Base-by-base conservation (phyloP, 257 asterid genomes). In the Osmanthus fragrans region DNA sequence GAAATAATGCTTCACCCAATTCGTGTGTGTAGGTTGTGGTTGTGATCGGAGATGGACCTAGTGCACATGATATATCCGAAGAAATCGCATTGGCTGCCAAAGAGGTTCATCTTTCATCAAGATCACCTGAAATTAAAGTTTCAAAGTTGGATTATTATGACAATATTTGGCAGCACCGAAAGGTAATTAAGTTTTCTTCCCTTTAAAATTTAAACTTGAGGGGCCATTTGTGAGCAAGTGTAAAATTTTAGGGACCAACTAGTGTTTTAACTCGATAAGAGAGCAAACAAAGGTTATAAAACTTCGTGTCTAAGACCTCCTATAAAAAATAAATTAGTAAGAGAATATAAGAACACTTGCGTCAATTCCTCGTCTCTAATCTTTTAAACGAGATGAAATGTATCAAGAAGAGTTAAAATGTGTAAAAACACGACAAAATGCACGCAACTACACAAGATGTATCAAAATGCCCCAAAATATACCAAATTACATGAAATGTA, bases 61-160 rank as follows among this genome's bases (percentile, higher is more conserved):
- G 96, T 49, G 96, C 90, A 2, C 45, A 2, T 4, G 96, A 90
- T 74, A 88, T 92, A 1, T 86, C 88, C 33, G 9, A 16, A 15
- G 94, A 92, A 18, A 84, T 92, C 1, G 72, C 88, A 0, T n/a
- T 3, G 0, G 89, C 81, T 3, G 96, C 96, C 45, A 89, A 88
- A 42, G 82, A 90, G 77, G 89, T 89, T 71, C 91, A 90, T 84
- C 82, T 88, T 76, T 87, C 97, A 12, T 80, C 91, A 72, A 88
- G 90, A 75, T 76, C 87, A 0, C 82, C 85, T 8, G 7, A 71
- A 7, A 19, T 40, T 63, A 25, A 37, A 60, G 70, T 71, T 72
- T 80, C 87, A 19, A 89, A 81, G 60, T 32, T 83, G 37, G 89
- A 78, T 12, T 75, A 5, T 49, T 29, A 19, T 77, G 56, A 45